Evolutionary conservation across 495 filamentous ascomycete species (phyloP), one percentile per base, ranked within the genome.

Genomic region (Emericellopsis terricola): DNA sequence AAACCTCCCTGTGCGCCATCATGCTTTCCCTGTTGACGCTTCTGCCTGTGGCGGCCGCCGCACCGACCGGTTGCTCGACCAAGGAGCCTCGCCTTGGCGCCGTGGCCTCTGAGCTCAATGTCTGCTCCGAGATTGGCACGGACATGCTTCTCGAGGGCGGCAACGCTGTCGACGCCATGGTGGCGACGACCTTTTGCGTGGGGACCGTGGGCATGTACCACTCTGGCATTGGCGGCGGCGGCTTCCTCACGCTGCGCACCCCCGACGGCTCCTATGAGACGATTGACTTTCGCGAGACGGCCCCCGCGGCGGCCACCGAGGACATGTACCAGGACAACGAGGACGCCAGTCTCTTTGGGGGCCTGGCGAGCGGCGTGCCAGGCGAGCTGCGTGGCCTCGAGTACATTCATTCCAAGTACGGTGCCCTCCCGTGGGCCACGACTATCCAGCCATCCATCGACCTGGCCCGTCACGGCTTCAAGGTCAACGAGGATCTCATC

Each of bases 211-310:
- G 68, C 68, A 83, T 83, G 76, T 79, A 81, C 39, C 78, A 84
- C 43, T 76, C 68, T 37, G 78, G 77, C 1, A 71, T 85, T 33
- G 78, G 76, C 2, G 81, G 81, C 6, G 81, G 81, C n/a, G 80
- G 81, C 1, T 89, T 86, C 53, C 76, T 78, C 68, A 59, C 86
- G 2, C 64, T 82, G 3, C 64, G 71, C 16, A 47, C 56, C 10
- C 57, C 60, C 3, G 55, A 71, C 34, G 73, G 75, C 7, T 48
- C 50, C 4, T 80, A 69, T 47, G 76, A 83, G 39, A 75, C 70
- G 29, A 71, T 85, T 29, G 81, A 89, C 47, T 87, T 83, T 46
- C 66, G 81, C 9, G 81, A 89, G 53, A 79, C 73, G 1, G 81
- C 81, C 1, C 81, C 81, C 2, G 80, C 76, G 0, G 78, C 77